Conservation (phyloP, 1,139 yeast genomes). For the Wickerhamomyces sp. region DNA sequence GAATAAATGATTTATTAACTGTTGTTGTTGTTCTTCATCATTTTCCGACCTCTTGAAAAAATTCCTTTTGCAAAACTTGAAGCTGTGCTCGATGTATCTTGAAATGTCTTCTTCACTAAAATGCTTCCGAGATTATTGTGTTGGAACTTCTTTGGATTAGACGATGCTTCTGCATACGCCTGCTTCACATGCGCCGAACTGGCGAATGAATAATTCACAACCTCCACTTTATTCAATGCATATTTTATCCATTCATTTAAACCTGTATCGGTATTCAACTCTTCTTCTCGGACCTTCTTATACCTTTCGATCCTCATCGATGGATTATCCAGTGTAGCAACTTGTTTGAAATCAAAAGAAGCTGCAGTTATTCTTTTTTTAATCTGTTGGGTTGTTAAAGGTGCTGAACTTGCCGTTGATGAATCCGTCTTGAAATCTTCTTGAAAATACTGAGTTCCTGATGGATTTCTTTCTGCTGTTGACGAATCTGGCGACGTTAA, state of each 20-base stretch:
- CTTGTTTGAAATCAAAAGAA: slow-evolving; percentile 39
- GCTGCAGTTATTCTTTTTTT: slow-evolving; percentile 7
- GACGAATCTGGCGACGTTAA: slow-evolving; percentile 9
- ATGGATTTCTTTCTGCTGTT: neutral
- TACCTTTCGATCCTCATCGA: slow-evolving; percentile 38
- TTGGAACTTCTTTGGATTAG: slow-evolving; percentile 11
- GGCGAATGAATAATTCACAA: slow-evolving; percentile 16
- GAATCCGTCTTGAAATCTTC: slow-evolving; percentile 7
- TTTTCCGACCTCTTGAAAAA: slow-evolving; percentile 25
- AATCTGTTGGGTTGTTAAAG: neutral
- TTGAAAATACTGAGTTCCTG: slow-evolving; percentile 12
- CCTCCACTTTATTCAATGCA: slow-evolving; percentile 15
- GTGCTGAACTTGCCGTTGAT: neutral
- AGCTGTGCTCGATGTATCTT: slow-evolving; percentile 24
- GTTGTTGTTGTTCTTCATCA: slow-evolving; percentile 20
- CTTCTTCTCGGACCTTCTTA: slow-evolving; percentile 39
- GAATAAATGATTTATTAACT: slow-evolving; percentile 13
- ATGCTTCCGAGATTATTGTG: slow-evolving; percentile 19
- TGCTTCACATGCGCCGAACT: slow-evolving; percentile 19
- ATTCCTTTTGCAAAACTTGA: slow-evolving; percentile 25
- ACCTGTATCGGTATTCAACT: slow-evolving; percentile 41
- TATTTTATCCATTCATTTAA: slow-evolving; percentile 40
- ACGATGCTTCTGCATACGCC: slow-evolving; percentile 24
- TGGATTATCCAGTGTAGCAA: slow-evolving; percentile 41
- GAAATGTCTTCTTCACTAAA: slow-evolving; percentile 20